Percentiles rank a stretch among this genome's conserved stretches.
phyloP scores from a whole-genome alignment of 2,329 filamentous ascomycete genomes.

The Colletotrichum agaves region DNA sequence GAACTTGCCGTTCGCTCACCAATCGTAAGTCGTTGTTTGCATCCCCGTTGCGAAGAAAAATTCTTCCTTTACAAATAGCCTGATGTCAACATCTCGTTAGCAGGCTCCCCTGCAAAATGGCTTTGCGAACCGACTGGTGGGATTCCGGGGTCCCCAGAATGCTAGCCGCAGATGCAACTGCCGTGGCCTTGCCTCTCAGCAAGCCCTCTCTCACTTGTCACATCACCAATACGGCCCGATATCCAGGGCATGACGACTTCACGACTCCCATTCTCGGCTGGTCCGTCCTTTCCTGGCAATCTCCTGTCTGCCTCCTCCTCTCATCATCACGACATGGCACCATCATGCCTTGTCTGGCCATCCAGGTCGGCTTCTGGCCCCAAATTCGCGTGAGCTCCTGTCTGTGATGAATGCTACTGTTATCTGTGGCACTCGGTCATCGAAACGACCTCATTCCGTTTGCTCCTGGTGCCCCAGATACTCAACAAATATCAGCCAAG shows the following conservation, averaged over 20 bases:
- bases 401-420: slow-evolving; percentile 4
- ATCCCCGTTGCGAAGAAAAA: not conserved
- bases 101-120: slow-evolving; percentile 16
- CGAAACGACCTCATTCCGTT: slow-evolving; percentile 1
- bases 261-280: slow-evolving; percentile 1
- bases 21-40: slow-evolving; percentile 2
- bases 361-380: slow-evolving; percentile 1
- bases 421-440: not conserved
- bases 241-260: not conserved
- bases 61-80: slow-evolving; percentile 21
- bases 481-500: not conserved
- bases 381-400: slow-evolving; percentile 6
- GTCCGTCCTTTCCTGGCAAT: not conserved
- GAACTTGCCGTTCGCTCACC: not conserved
- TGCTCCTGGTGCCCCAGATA: slow-evolving; percentile 1
- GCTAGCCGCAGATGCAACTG: slow-evolving; percentile 22
- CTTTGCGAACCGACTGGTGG: slow-evolving; percentile 31
- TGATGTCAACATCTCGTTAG: slow-evolving; percentile 21
- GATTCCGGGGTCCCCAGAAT: slow-evolving; percentile 31
- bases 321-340: slow-evolving; percentile 9
- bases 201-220: not conserved
- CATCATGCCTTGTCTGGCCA: not conserved
- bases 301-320: not conserved
- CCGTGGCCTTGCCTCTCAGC: slow-evolving; percentile 8
- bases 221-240: slow-evolving; percentile 10